These are phyloP conservation scores for Nemania abortiva DNA, from an alignment of 2,329 filamentous ascomycete genomes.

Conservation along the genomic window DNA sequence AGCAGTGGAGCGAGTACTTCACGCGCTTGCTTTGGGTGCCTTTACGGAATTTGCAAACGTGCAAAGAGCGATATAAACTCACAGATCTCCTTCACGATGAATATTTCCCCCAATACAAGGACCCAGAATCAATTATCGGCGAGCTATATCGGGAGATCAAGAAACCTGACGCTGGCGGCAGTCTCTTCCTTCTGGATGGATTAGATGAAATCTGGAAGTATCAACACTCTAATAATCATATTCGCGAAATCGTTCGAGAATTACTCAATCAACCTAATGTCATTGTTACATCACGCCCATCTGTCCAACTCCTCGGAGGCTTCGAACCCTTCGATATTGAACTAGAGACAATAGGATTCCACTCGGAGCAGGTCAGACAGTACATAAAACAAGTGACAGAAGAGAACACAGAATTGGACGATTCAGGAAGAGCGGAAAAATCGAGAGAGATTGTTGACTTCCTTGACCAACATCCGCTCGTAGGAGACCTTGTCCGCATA, in stretches of 20 bases:
- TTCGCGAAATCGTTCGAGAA: not conserved
- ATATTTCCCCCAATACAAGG: not conserved
- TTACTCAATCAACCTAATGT: constrained; percentile 3
- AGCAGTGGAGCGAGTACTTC: constrained; percentile 2
- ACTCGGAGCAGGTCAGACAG: not conserved
- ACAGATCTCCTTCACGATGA: constrained; percentile 5
- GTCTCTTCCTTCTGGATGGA: constrained; percentile 15
- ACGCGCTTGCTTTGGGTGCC: constrained; percentile 21
- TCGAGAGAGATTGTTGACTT: not conserved
- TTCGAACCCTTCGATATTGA: constrained; percentile 1
- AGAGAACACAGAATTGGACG: not conserved
- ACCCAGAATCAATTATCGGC: too few relatives aligned
- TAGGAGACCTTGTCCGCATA: constrained; percentile 8
- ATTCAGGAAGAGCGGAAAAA: not conserved
- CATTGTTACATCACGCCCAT: constrained; percentile 18
- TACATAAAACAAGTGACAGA: not conserved
- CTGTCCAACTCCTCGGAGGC: not conserved
- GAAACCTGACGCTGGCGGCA: too few relatives aligned
- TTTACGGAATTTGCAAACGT: constrained; percentile 1
- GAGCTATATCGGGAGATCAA: too few relatives aligned
- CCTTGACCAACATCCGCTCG: constrained; percentile 1
- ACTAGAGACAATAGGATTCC: constrained; percentile 20
- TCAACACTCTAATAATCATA: not conserved
- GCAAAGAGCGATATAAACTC: not conserved
- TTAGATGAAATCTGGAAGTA: constrained; percentile 7